Conservation (phyloP, 345 rosid genomes). For the Eucalyptus pauciflora region DNA sequence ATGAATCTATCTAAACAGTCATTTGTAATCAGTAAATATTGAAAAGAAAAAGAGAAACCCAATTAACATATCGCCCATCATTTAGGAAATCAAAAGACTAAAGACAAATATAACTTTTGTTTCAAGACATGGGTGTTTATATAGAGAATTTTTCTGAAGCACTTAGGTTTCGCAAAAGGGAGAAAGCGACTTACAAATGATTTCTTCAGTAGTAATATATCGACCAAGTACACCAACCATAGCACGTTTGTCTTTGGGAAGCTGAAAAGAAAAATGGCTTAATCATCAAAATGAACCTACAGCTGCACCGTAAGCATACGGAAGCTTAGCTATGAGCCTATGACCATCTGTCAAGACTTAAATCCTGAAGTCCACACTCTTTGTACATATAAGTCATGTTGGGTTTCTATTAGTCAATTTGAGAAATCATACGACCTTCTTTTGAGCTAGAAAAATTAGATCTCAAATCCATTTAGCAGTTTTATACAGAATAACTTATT, state of each 20-base stretch:
- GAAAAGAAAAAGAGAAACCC: background rate
- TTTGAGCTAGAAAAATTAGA: background rate
- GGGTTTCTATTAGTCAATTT: background rate
- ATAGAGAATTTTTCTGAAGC: background rate
- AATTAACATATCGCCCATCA: background rate
- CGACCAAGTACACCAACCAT: constrained; percentile 84
- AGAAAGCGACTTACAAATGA: constrained; percentile 57
- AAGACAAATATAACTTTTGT: background rate
- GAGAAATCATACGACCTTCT: background rate
- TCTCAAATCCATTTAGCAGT: background rate
- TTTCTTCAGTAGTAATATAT: constrained; percentile 70
- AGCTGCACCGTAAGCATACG: background rate
- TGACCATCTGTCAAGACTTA: background rate
- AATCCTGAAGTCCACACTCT: background rate
- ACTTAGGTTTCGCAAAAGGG: background rate
- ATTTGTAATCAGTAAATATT: background rate
- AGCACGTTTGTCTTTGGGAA: constrained; percentile 83
- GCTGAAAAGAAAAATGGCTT: constrained; percentile 22
- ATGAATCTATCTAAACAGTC: background rate
- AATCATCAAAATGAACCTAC: background rate
- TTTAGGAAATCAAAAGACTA: background rate
- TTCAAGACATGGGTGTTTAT: background rate
- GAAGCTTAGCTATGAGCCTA: background rate
- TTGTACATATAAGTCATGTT: background rate
- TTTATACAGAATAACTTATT: background rate